phyloP scores from a whole-genome alignment of 495 filamentous ascomycete genomes.

The Astrothelium subdiscretum region DNA sequence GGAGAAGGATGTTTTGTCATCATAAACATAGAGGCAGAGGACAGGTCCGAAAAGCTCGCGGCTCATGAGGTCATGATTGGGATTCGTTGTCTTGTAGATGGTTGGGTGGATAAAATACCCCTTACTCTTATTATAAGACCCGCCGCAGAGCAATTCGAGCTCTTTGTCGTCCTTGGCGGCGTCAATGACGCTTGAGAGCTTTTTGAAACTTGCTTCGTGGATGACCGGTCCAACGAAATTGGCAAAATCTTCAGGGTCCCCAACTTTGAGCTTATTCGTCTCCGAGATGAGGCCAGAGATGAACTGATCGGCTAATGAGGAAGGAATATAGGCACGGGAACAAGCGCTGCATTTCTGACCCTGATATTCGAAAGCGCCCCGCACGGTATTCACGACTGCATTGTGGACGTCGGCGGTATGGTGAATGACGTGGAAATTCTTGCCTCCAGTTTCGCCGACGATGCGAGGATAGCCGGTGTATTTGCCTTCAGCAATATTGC shows the following conservation, averaged over 20 bases:
- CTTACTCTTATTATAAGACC: slow-evolving; percentile 44
- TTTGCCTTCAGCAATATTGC: slow-evolving; percentile 25
- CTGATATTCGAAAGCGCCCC: slow-evolving; percentile 34
- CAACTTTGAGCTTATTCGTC: slow-evolving; percentile 27
- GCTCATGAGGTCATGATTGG: slow-evolving; percentile 48
- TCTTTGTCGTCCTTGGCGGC: slow-evolving; percentile 50
- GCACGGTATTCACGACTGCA: slow-evolving; percentile 31
- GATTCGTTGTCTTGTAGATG: slow-evolving; percentile 54
- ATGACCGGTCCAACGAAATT: slow-evolving; percentile 36
- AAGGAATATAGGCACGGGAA: slow-evolving; percentile 28
- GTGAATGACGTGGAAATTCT: slow-evolving; percentile 35
- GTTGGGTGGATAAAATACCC: slow-evolving; percentile 61
- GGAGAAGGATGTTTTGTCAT: slow-evolving; percentile 31
- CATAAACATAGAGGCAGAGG: slow-evolving; percentile 48
- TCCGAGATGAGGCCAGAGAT: slow-evolving; percentile 25
- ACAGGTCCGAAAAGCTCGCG: slow-evolving; percentile 57
- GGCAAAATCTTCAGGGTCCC: slow-evolving; percentile 24
- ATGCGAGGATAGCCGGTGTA: slow-evolving; percentile 32
- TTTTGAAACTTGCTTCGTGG: slow-evolving; percentile 30
- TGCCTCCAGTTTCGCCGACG: slow-evolving; percentile 34
- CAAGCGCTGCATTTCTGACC: slow-evolving; percentile 34
- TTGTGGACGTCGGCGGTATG: slow-evolving; percentile 26
- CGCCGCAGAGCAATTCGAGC: slow-evolving; percentile 49
- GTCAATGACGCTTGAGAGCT: slow-evolving; percentile 38
- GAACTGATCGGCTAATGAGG: slow-evolving; percentile 25